Evolutionary conservation across 495 filamentous ascomycete species (phyloP).

Genomic region (Penicillium tannophilum): DNA sequence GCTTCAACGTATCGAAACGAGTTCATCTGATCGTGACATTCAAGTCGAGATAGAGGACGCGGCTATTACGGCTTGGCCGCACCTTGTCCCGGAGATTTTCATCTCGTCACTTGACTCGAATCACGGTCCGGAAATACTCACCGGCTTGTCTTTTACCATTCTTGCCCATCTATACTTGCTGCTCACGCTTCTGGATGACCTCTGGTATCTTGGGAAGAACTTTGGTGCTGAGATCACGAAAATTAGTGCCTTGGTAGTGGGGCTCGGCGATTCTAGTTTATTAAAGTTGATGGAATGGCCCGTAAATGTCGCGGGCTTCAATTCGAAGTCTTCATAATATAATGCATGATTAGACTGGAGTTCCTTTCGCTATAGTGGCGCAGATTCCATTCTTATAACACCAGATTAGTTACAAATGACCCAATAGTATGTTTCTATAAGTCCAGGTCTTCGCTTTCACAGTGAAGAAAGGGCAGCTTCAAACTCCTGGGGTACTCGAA

Average conservation of each 20-base stretch:
- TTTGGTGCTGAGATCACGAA: constrained; percentile 27
- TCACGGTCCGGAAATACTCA: constrained; percentile 2
- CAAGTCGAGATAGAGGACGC: constrained; percentile 35
- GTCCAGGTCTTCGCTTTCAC: too few species aligned
- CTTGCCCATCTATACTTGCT: constrained; percentile 32
- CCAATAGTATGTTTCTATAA: too few species aligned
- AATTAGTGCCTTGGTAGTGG: constrained; percentile 15
- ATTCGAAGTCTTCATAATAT: too few species aligned
- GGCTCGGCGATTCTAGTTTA: constrained; percentile 4
- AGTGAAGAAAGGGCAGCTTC: background rate
- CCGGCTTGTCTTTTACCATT: constrained; percentile 20
- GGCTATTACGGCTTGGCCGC: constrained; percentile 28
- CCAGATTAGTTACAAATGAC: too few species aligned
- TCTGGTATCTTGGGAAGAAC: constrained; percentile 22
- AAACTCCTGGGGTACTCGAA: background rate
- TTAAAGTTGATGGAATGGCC: constrained; percentile 22
- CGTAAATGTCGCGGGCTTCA: constrained; percentile 1
- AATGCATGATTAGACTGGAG: too few species aligned
- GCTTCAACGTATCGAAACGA: constrained; percentile 18
- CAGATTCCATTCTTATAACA: too few species aligned
- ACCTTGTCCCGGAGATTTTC: constrained; percentile 20
- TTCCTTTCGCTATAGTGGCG: too few species aligned
- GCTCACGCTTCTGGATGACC: constrained; percentile 19
- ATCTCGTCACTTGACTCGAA: constrained; percentile 19
- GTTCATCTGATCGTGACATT: constrained; percentile 20